Conservation (phyloP, 2,329 filamentous ascomycete species). For the Saccharata proteae region DNA sequence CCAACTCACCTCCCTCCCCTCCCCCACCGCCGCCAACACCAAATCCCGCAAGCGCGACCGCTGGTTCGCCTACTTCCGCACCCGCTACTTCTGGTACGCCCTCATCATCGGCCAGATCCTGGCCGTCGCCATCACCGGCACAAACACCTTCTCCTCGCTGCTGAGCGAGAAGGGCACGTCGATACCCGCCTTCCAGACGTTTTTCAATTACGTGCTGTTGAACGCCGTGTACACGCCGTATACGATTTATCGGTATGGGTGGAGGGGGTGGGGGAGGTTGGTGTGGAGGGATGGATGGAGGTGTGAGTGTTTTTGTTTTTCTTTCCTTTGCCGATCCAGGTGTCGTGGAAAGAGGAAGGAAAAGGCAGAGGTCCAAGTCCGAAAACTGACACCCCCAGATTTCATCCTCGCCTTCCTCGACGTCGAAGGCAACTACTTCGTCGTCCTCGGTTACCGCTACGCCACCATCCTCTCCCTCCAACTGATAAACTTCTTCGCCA, state of each 20-base stretch:
- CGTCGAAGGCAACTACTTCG: constrained; percentile 96
- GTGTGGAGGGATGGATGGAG: constrained; percentile 71
- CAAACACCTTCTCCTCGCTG: constrained; percentile 79
- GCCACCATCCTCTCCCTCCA: constrained; percentile 88
- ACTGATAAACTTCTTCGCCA: constrained; percentile 97
- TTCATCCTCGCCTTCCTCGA: constrained; percentile 86
- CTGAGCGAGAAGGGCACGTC: constrained; percentile 54
- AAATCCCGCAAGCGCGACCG: neutral
- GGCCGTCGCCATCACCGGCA: constrained; percentile 79
- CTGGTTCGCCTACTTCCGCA: constrained; percentile 8
- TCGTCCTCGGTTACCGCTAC: constrained; percentile 84
- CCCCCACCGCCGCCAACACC: neutral
- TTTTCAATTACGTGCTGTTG: constrained; percentile 88
- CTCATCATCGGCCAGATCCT: constrained; percentile 48
- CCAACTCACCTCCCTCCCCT: neutral
- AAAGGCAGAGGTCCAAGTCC: no score
- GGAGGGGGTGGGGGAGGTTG: constrained; percentile 54
- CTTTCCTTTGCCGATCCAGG: neutral
- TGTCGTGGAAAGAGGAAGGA: neutral
- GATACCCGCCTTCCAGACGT: constrained; percentile 88
- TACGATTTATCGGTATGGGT: constrained; percentile 69
- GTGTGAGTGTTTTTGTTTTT: constrained; percentile 37
- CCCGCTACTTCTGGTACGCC: constrained; percentile 10
- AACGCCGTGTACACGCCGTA: constrained; percentile 69
- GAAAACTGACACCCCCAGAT: constrained; percentile 30